Conservation (phyloP, 1,139 yeast genomes). For the Scheffersomyces insectosa region DNA sequence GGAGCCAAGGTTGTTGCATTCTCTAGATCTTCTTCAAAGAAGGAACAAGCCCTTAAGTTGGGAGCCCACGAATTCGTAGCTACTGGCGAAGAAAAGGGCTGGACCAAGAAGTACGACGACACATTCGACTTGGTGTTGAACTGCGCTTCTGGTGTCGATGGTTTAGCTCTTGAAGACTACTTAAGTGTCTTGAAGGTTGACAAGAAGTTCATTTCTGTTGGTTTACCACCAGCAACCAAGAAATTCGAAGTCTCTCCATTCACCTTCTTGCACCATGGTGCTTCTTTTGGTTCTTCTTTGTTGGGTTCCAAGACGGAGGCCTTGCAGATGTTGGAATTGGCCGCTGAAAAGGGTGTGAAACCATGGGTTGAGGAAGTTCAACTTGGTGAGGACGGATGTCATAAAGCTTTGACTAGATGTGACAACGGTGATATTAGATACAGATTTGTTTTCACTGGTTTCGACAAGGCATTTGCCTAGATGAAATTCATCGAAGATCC, state of each 20-base stretch:
- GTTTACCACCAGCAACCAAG: constrained; percentile 44
- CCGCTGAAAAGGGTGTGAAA: constrained; percentile 38
- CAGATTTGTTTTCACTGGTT: constrained; percentile 16
- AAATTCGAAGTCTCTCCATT: constrained; percentile 27
- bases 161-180: constrained; percentile 30
- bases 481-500: neutral
- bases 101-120: constrained; percentile 31
- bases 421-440: constrained; percentile 25
- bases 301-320: constrained; percentile 43
- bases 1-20: constrained; percentile 45
- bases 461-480: constrained; percentile 10
- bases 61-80: constrained; percentile 45
- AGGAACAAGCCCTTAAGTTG: constrained; percentile 34
- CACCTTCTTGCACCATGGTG: constrained; percentile 29
- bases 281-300: constrained; percentile 32
- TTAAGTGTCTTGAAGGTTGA: constrained; percentile 39
- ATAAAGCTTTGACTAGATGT: constrained; percentile 32
- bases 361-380: constrained; percentile 47
- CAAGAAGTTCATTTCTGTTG: constrained; percentile 55
- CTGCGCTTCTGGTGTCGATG: constrained; percentile 47
- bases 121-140: constrained; percentile 49
- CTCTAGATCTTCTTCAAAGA: constrained; percentile 38
- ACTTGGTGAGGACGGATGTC: constrained; percentile 31
- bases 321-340: constrained; percentile 38
- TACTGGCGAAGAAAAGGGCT: constrained; percentile 37